Evolutionary conservation across 2,329 filamentous ascomycete genomes (phyloP), one percentile per base, ranked within the genome.

Genomic region (Microcyclosporella mali): DNA sequence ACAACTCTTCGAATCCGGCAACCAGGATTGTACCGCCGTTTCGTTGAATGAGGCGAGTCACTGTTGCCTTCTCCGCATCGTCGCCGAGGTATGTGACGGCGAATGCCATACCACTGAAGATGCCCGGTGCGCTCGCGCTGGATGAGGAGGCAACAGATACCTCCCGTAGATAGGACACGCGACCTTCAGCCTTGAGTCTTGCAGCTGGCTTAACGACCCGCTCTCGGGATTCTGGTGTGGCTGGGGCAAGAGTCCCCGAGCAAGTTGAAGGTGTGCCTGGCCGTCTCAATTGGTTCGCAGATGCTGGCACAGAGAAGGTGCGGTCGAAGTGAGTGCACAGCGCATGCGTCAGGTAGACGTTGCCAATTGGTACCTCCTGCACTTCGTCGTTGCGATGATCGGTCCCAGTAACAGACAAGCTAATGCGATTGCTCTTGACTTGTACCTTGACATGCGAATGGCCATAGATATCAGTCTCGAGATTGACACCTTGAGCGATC

Each of bases 41-140:
- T 4, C 77, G 72, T 2, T 71, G 66, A 41, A 97, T 88, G 37
- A 78, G 69, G 1, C 70, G 71, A 27, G 77, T 77, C 2, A 92
- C 62, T 36, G 69, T 58, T 51, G 78, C 57, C 62, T 79, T 78
- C 14, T 79, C 74, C 7, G 67, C 67, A 12, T 72, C 73, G 40
- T 79, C 73, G 1, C 76, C 72, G 2, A 71, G 69, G 49, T 88
- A 86, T 0, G 88, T 90, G 9, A 95, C 76, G 0, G 88, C 88
- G 64, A 97, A 95, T 0, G 79, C 80, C 88, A 95, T 95, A 32
- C 82, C 80, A 1, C 75, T 67, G 56, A 97, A 95, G 0, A 94
- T 47, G 2, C 25, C 42, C 17, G 32, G 34, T 1, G 40, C 25
- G 11, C 17, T 15, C 39, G 40, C n/a, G 16, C 33, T 39, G 9